Conservation (phyloP, 306 rosid genomes). For the Citrullus amarus region DNA sequence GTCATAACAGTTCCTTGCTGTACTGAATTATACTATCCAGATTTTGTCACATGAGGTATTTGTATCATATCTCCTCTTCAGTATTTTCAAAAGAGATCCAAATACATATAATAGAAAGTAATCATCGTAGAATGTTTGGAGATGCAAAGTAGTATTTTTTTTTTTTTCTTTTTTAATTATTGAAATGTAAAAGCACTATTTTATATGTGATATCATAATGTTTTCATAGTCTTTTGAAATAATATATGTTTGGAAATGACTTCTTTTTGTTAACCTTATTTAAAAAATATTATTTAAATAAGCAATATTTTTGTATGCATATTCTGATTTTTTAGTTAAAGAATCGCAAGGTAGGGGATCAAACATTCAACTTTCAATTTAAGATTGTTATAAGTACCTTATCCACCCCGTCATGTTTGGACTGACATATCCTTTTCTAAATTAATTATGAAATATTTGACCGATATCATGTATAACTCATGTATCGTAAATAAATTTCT, state of each 20-base stretch:
- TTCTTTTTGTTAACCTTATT: not conserved
- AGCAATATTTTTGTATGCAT: not conserved
- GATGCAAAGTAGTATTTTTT: not conserved
- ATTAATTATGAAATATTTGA: not conserved
- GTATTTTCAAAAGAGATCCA: not conserved
- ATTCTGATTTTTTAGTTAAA: not conserved
- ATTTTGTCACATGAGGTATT: conserved; percentile 4
- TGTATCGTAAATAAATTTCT: not conserved
- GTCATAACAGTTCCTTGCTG: not conserved
- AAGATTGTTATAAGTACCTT: not conserved
- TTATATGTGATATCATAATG: not conserved
- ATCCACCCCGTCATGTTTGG: too few relatives aligned
- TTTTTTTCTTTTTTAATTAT: not conserved
- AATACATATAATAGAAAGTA: not conserved
- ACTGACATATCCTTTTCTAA: not conserved
- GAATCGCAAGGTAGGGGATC: not conserved
- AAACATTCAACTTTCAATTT: not conserved
- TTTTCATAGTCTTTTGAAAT: not conserved
- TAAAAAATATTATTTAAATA: not conserved
- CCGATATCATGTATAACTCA: not conserved
- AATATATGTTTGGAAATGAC: not conserved
- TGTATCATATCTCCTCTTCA: not conserved
- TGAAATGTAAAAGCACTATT: not conserved
- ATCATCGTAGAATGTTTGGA: not conserved
- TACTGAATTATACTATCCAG: not conserved